These are phyloP conservation scores for Craterostigma plantagineum DNA, from an alignment of 257 asterid genomes.

Conservation along the genomic window DNA sequence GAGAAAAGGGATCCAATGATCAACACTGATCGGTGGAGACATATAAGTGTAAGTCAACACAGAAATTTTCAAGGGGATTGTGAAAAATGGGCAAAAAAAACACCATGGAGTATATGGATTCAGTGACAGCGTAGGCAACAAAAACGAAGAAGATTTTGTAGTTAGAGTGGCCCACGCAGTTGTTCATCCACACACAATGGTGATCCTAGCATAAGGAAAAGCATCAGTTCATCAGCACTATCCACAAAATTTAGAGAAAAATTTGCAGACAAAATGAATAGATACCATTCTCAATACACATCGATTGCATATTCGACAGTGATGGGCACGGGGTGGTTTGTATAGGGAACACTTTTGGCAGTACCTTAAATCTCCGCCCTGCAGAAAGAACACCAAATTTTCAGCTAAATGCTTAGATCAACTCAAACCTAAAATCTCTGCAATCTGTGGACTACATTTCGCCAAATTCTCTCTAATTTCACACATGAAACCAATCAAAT, in stretches of 20 bases:
- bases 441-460: too few species aligned
- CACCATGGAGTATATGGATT: conserved; percentile 87
- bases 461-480: too few species aligned
- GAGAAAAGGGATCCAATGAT: conserved; percentile 2
- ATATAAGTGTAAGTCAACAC: too few species aligned
- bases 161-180: conserved; percentile 89
- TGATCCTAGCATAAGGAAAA: conserved; percentile 59
- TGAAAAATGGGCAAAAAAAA: too few species aligned
- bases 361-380: conserved; percentile 86
- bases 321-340: conserved; percentile 95
- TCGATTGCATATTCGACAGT: conserved; percentile 77
- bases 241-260: conserved; percentile 14
- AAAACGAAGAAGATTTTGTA: conserved; percentile 69
- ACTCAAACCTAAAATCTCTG: too few species aligned
- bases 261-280: too few species aligned
- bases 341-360: conserved; percentile 75
- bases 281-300: conserved; percentile 91
- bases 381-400: conserved; percentile 12
- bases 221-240: conserved; percentile 21
- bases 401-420: too few species aligned
- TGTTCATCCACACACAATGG: conserved; percentile 89
- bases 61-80: too few species aligned
- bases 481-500: too few species aligned
- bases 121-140: conserved; percentile 43
- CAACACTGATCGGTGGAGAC: too few species aligned